A percentile compares a stretch with the other conserved stretches of the same genome.
These are phyloP conservation scores for Pestalotiopsis sp. DNA, from an alignment of 2,329 filamentous ascomycete species.

Conservation along the genomic window DNA sequence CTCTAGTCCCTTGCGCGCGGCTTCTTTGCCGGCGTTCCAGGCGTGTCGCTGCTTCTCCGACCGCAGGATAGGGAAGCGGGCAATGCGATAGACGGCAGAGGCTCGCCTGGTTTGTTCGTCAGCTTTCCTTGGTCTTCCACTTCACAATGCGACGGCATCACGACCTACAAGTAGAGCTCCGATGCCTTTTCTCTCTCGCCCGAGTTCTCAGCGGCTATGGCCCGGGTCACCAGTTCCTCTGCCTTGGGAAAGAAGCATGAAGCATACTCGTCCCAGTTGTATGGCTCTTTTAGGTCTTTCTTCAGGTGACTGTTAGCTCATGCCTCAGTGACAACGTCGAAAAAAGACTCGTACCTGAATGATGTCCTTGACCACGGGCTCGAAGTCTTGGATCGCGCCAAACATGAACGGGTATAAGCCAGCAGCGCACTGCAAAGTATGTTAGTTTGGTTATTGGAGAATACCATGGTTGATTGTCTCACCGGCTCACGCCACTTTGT, in stretches of 20 bases:
- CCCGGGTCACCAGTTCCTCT: slow-evolving; percentile 27
- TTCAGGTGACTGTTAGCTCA: neutral
- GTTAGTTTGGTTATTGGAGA: neutral
- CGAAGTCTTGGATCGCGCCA: slow-evolving; percentile 32
- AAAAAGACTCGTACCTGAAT: slow-evolving; percentile 18
- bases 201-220: slow-evolving; percentile 19
- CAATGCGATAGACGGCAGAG: slow-evolving; percentile 37
- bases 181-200: slow-evolving; percentile 31
- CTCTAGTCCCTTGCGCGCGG: slow-evolving; percentile 30
- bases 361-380: slow-evolving; percentile 34
- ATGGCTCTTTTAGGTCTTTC: slow-evolving; percentile 26
- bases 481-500: slow-evolving; percentile 33
- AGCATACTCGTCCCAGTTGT: slow-evolving; percentile 40
- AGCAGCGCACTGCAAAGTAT: slow-evolving; percentile 26
- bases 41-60: slow-evolving; percentile 31
- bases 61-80: slow-evolving; percentile 36
- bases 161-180: slow-evolving; percentile 32
- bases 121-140: neutral
- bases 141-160: neutral
- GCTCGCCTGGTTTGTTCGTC: slow-evolving; percentile 23
- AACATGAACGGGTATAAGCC: slow-evolving; percentile 41
- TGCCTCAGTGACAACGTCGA: neutral
- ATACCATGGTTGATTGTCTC: slow-evolving; percentile 1
- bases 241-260: slow-evolving; percentile 35
- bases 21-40: slow-evolving; percentile 31